Percentiles rank a stretch among this genome's conserved stretches.
Conservation (phyloP, 139 green algal species). For the Chlamydomonas incerta region DNA sequence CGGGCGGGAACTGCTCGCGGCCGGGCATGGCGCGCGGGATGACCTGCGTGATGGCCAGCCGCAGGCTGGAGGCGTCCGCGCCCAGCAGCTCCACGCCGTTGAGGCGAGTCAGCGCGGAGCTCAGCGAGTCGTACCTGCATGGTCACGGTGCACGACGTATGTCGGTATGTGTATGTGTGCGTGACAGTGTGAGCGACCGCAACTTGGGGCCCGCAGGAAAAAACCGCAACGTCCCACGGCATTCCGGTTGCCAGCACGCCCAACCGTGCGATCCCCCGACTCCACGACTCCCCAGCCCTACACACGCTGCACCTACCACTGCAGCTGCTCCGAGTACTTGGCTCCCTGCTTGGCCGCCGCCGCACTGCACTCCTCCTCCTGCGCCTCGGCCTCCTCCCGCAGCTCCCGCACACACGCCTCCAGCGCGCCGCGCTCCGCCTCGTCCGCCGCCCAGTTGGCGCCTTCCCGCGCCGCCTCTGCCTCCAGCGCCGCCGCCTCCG, state of each 20-base stretch:
- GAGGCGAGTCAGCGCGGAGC: neutral
- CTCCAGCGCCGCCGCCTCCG: conserved; percentile 13
- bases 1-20: neutral
- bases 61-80: neutral
- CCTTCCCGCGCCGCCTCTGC: neutral
- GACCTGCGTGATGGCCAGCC: conserved; percentile 14
- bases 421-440: neutral
- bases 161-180: too few relatives aligned
- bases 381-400: neutral
- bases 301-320: neutral
- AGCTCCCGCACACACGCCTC: neutral
- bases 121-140: neutral
- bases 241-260: too few relatives aligned
- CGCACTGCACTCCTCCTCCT: conserved; percentile 31
- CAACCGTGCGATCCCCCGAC: too few relatives aligned
- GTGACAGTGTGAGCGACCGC: too few relatives aligned
- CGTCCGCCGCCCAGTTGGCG: neutral
- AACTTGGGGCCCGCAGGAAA: too few relatives aligned
- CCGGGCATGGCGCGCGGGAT: conserved; percentile 31
- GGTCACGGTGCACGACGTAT: too few relatives aligned
- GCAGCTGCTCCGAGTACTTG: conserved; percentile 17
- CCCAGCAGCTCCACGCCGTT: conserved; percentile 1
- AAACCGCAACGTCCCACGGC: too few relatives aligned
- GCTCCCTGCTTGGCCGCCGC: conserved; percentile 15
- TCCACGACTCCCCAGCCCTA: neutral